Percentiles rank a stretch among this genome's conserved stretches.
These are phyloP conservation scores for Blumeriella jaapii DNA, from an alignment of 2,329 filamentous ascomycete species.

Conservation along the genomic window DNA sequence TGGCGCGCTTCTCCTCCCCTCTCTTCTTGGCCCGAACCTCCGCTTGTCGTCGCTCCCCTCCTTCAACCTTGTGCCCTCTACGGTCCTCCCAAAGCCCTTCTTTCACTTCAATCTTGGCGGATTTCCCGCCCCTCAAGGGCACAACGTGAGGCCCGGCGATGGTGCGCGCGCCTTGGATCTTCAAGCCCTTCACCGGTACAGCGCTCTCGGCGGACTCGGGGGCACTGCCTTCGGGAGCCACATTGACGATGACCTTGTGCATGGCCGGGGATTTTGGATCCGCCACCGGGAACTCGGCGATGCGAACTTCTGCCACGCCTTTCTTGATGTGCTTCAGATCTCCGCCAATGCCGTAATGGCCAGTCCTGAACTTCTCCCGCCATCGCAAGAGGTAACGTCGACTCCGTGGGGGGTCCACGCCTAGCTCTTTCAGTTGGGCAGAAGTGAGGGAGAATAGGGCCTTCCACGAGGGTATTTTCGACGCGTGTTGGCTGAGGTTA, in stretches of 20 bases:
- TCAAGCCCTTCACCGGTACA: slow-evolving; percentile 50
- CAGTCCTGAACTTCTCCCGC: slow-evolving; percentile 73
- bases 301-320: slow-evolving; percentile 38
- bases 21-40: slow-evolving; percentile 82
- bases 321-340: slow-evolving; percentile 62
- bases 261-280: slow-evolving; percentile 40
- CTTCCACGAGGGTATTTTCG: slow-evolving; percentile 86
- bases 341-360: slow-evolving; percentile 69
- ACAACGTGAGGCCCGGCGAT: slow-evolving; percentile 68
- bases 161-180: slow-evolving; percentile 52
- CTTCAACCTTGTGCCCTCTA: slow-evolving; percentile 84
- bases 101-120: slow-evolving; percentile 55
- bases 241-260: slow-evolving; percentile 45
- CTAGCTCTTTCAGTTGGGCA: slow-evolving; percentile 66
- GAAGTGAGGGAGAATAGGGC: slow-evolving; percentile 76
- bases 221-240: slow-evolving; percentile 34
- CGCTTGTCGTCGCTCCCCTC: slow-evolving; percentile 80
- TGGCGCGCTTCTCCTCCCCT: slow-evolving; percentile 47
- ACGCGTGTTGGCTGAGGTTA: slow-evolving; percentile 65
- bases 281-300: slow-evolving; percentile 32
- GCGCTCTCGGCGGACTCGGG: slow-evolving; percentile 29
- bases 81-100: slow-evolving; percentile 92
- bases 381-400: slow-evolving; percentile 79
- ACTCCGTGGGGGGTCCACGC: slow-evolving; percentile 73
- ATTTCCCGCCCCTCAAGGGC: slow-evolving; percentile 52